A percentile compares a stretch with the other conserved stretches of the same genome.
Evolutionary conservation across 2,329 filamentous ascomycete species (phyloP).

Genomic region (Colletotrichum melonis): DNA sequence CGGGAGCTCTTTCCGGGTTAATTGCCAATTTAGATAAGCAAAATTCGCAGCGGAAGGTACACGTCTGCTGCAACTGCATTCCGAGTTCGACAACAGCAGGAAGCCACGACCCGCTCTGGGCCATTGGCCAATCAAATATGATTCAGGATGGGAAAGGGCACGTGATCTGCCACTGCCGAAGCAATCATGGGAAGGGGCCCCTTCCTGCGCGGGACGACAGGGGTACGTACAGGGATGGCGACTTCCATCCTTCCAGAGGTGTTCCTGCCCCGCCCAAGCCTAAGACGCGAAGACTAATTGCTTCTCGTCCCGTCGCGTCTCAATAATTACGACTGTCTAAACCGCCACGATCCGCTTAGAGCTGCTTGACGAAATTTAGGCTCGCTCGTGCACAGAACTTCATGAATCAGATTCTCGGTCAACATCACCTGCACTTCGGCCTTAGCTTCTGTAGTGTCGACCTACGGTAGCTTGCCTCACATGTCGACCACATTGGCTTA

Average conservation of each 20-base stretch:
- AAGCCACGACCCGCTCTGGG: neutral
- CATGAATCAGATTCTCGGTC: neutral
- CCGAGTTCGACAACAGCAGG: neutral
- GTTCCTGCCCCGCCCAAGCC: conserved; percentile 5
- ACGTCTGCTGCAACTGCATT: neutral
- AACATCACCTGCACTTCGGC: neutral
- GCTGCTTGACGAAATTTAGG: too few relatives aligned
- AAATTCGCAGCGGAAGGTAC: too few relatives aligned
- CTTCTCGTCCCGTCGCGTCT: conserved; percentile 2
- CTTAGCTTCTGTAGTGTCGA: too few relatives aligned
- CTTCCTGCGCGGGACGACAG: neutral
- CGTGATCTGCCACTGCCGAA: neutral
- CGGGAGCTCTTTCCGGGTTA: too few relatives aligned
- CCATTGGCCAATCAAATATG: neutral
- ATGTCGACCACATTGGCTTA: neutral
- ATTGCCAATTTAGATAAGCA: too few relatives aligned
- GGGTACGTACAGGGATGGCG: conserved; percentile 1
- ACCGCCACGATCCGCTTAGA: neutral
- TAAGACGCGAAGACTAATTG: conserved; percentile 26
- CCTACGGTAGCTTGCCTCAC: neutral
- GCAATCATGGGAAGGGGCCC: neutral
- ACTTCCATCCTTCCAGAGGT: neutral
- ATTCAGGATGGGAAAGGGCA: fast-evolving
- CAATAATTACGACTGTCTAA: neutral
- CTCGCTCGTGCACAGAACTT: neutral